Base-by-base conservation (phyloP, 2,329 filamentous ascomycete species). In the Colletotrichum sp. region DNA sequence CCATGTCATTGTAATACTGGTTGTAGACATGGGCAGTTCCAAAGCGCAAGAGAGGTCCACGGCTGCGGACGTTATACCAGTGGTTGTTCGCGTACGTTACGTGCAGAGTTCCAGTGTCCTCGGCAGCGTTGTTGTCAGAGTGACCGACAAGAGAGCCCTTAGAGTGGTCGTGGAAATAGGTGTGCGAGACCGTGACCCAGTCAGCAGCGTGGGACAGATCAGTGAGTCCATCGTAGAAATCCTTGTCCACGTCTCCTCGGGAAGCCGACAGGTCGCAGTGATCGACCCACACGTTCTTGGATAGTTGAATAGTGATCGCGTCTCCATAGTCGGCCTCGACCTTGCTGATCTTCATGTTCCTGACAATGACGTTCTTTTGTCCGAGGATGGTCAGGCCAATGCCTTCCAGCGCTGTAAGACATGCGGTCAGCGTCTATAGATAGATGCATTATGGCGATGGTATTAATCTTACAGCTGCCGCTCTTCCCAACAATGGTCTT, bases 221-320 rank as follows among this genome's bases (percentile, higher is more conserved):
- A 49, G 91, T 83, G 2, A 93, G 88, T 15, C 92, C 92, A 72
- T 93, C 92, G 81, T 93, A 93, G 83, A 90, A 92, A 84, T 93
- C 91, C 84, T 93, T 93, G 85, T 88, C 90, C 78, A 88, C 85
- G 28, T 92, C 89, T 18, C 71, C 67, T 8, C 76, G 65, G 8
- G 76, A 76, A n/a, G 89, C 90, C 8, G 88, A 90, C 15, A 93
- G 86, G 77, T 93, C 91, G 81, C 88, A 87, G 84, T 93, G 92
- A 83, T 93, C 92, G 65, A 93, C 84, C 92, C 92, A 93, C 78
- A 90, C 85, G 74, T 92, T 91, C 71, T 81, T 88, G 60, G 88
- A 86, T 4, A 80, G 81, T 80, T 92, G 87, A 68, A 92, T 89
- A 71, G 87, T 89, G 78, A 92, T 88, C 62, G 88, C 89, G 78